phyloP scores from a whole-genome alignment of 306 rosid genomes.

The Vicia villosa region DNA sequence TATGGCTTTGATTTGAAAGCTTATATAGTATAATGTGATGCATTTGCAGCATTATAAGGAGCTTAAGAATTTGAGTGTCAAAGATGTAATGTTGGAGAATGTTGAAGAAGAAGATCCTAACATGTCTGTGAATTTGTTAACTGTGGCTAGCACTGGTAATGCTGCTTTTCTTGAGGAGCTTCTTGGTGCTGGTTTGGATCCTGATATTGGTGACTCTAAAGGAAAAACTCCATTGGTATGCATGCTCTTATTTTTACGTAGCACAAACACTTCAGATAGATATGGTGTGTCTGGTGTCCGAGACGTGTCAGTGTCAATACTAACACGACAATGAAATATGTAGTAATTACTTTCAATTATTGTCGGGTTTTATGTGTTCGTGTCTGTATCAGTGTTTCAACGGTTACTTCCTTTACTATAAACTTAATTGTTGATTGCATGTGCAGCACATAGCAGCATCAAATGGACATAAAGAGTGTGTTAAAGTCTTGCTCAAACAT shows the following conservation, averaged over 20 bases:
- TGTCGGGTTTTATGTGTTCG: background rate
- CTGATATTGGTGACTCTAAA: constrained; percentile 67
- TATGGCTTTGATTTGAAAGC: background rate
- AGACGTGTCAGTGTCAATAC: background rate
- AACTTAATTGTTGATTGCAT: background rate
- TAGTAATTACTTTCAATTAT: background rate
- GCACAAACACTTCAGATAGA: background rate
- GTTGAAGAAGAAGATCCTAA: constrained; percentile 62
- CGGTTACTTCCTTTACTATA: background rate
- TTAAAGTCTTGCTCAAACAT: constrained; percentile 66
- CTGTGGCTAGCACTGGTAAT: constrained; percentile 63
- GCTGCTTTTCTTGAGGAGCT: constrained; percentile 81
- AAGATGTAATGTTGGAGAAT: constrained; percentile 47
- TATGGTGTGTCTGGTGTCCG: background rate
- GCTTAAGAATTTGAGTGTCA: constrained; percentile 52
- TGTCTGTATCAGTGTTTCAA: too few species aligned
- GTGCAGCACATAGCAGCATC: constrained; percentile 79
- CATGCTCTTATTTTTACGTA: constrained; percentile 10
- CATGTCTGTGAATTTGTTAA: constrained; percentile 54
- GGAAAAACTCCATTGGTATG: constrained; percentile 85
- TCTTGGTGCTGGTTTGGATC: constrained; percentile 76
- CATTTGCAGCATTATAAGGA: constrained; percentile 69
- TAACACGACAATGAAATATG: background rate
- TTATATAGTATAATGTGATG: background rate
- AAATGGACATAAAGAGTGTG: constrained; percentile 76